Percentiles rank a stretch among this genome's conserved stretches.
phyloP scores from a whole-genome alignment of 2,329 filamentous ascomycete species.

The Elsinoe perseae region DNA sequence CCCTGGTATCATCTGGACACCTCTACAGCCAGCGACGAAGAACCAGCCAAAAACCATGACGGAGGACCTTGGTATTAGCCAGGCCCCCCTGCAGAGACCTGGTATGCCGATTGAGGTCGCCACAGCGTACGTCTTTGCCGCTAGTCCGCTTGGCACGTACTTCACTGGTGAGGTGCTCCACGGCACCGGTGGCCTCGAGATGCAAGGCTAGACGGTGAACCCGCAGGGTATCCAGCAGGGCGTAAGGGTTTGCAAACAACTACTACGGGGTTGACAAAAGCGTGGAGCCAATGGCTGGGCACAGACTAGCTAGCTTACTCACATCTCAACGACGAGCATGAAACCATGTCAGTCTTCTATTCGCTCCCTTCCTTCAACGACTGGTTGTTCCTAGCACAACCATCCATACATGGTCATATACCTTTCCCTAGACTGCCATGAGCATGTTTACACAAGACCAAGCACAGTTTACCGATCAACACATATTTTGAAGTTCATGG shows the following conservation, averaged over 20 bases:
- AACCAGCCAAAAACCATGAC: constrained; percentile 26
- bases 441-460: too few relatives aligned
- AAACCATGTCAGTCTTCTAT: too few relatives aligned
- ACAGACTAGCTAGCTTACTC: too few relatives aligned
- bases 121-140: constrained; percentile 26
- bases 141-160: constrained; percentile 25
- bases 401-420: too few relatives aligned
- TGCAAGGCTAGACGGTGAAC: constrained; percentile 21
- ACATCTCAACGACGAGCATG: too few relatives aligned
- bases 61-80: constrained; percentile 23
- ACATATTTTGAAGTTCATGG: background rate
- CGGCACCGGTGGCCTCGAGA: constrained; percentile 24
- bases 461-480: background rate
- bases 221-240: background rate
- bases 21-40: constrained; percentile 37
- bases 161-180: constrained; percentile 25
- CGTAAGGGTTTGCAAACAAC: background rate
- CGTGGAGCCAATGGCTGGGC: too few relatives aligned
- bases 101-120: constrained; percentile 29
- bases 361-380: too few relatives aligned
- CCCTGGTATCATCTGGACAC: constrained; percentile 33
- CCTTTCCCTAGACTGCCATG: too few relatives aligned
- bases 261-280: background rate
- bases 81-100: constrained; percentile 24
- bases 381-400: background rate